Percentiles rank a stretch among this genome's conserved stretches.
phyloP scores from a whole-genome alignment of 768 basidiomycete species.

The Naganishia friedmannii region DNA sequence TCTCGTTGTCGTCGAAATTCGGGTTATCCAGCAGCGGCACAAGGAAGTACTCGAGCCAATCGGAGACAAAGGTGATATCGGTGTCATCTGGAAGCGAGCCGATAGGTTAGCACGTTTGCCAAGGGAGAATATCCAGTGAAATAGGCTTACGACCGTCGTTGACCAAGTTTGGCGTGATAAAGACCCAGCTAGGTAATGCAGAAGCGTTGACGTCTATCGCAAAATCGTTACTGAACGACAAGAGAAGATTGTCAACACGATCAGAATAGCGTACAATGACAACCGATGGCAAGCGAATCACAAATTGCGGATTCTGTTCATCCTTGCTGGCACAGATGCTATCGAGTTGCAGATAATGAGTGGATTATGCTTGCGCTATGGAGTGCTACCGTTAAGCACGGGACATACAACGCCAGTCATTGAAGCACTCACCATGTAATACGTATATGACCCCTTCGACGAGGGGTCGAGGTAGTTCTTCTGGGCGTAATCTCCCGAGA shows the following conservation, averaged over 20 bases:
- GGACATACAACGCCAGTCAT: too few relatives aligned
- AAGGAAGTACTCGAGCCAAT: constrained; percentile 60
- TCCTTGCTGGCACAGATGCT: constrained; percentile 54
- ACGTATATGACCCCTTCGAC: constrained; percentile 53
- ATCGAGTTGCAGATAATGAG: constrained; percentile 60
- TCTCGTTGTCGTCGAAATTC: constrained; percentile 60
- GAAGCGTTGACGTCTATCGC: constrained; percentile 59
- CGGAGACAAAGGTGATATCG: constrained; percentile 55
- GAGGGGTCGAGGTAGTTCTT: constrained; percentile 53
- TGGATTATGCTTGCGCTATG: constrained; percentile 60
- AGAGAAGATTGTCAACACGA: neutral
- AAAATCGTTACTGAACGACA: constrained; percentile 57
- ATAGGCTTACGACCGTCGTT: constrained; percentile 57
- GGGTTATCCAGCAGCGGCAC: constrained; percentile 58
- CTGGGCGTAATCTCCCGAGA: constrained; percentile 49
- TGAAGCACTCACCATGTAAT: constrained; percentile 52
- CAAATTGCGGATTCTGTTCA: constrained; percentile 59
- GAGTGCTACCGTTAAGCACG: too few relatives aligned
- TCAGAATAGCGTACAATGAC: neutral
- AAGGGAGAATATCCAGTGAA: neutral
- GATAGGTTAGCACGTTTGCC: neutral
- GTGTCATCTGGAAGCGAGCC: constrained; percentile 56
- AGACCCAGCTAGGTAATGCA: constrained; percentile 62
- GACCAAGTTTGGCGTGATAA: constrained; percentile 64
- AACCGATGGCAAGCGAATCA: neutral